phyloP scores from a whole-genome alignment of 768 basidiomycete species.

The Dioszegia aurantiaca region DNA sequence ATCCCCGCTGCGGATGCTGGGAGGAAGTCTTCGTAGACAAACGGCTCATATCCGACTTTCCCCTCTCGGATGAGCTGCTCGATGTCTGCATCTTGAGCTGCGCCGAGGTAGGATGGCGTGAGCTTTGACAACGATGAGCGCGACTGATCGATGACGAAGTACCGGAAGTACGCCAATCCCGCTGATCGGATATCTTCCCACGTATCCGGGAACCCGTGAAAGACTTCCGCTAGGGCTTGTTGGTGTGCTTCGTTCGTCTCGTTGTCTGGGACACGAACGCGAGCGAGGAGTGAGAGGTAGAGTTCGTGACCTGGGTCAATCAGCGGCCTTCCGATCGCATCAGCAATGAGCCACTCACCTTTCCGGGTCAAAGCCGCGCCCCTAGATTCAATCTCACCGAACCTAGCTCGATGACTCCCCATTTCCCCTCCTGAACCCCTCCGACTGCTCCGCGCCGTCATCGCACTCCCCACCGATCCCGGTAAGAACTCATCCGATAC shows the following conservation, averaged over 20 bases:
- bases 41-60: slow-evolving; percentile 26
- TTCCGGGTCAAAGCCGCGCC: slow-evolving; percentile 41
- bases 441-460: slow-evolving; percentile 13
- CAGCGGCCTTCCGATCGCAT: too few species aligned
- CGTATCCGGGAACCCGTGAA: slow-evolving; percentile 35
- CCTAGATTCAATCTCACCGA: slow-evolving; percentile 49
- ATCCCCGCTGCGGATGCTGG: slow-evolving; percentile 50
- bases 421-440: slow-evolving; percentile 17
- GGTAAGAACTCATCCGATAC: slow-evolving; percentile 8
- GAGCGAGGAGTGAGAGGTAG: slow-evolving; percentile 26
- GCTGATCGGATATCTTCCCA: slow-evolving; percentile 33
- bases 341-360: slow-evolving; percentile 19
- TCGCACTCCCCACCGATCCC: slow-evolving; percentile 7
- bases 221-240: slow-evolving; percentile 22
- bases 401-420: slow-evolving; percentile 38
- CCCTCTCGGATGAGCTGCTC: slow-evolving; percentile 33
- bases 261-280: slow-evolving; percentile 3
- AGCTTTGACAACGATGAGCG: neutral
- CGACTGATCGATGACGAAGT: slow-evolving; percentile 9
- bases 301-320: slow-evolving; percentile 24
- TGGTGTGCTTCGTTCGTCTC: slow-evolving; percentile 33
- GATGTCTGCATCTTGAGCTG: slow-evolving; percentile 1
- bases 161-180: slow-evolving; percentile 41
- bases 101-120: neutral
- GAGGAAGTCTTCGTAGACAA: slow-evolving; percentile 49